Evolutionary conservation across 164 flowering plant genomes (phyloP), one percentile per base, ranked within the genome.

Genomic region (Umbilicus rupestris): DNA sequence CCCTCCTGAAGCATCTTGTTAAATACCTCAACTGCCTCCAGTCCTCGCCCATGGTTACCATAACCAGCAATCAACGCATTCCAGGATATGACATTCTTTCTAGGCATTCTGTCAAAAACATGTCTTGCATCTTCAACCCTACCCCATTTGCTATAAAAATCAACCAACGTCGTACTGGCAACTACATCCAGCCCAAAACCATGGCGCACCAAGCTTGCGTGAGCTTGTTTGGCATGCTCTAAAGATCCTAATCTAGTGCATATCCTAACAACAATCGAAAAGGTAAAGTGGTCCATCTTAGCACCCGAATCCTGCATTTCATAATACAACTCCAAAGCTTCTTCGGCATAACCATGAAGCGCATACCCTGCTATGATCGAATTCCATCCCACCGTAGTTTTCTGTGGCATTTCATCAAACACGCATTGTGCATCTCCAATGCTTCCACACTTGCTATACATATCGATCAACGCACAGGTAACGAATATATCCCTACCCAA

Each of bases 91-190:
- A 82, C 65, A 68, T 86, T 84, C 74, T 80, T 84, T 63, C 26
- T 39, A 1, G 83, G 78, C 86, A 84, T 84, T 72, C 63, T 73
- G 46, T 84, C 81, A 71, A 86, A 86, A 55, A 86, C 78, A 64
- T 73, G 74, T 15, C 77, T 71, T 4, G 88, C 86, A 70, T 82
- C 81, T 73, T 84, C 85, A 45, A 82, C 46, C 62, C 81, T 75
- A 62, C 88, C 90, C 88, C 90, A 86, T 77, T 86, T 86, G 77
- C 86, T 65, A 66, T 86, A 84, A 57, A 84, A 80, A 65, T 84
- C 88, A 17, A 86, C 81, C 49, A 86, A 85, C 3, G 90, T 84
- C 8, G 87, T 81, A 65, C 75, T 84, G 9, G 87, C 87, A 8
- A 82, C 87, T n/a, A 78, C 69, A 67, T 86, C 88, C 11, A 70